Evolutionary conservation across 2,329 filamentous ascomycete genomes (phyloP), one percentile per base, ranked within the genome.

Genomic region (Cordyceps cateniannulata): DNA sequence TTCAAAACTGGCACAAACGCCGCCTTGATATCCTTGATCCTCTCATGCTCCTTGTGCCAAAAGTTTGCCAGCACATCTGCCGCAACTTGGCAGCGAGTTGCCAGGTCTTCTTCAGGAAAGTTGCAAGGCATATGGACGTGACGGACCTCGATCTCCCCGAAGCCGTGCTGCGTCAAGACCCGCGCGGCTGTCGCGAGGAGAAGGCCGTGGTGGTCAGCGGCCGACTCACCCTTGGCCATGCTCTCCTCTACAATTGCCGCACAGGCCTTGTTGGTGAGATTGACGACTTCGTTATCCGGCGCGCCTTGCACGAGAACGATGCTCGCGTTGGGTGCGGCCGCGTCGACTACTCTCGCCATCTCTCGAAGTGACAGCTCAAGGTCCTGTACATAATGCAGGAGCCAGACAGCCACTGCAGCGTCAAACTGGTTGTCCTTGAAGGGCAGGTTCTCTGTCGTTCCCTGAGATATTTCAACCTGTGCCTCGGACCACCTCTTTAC

Each of bases 221-320:
- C 55, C 8, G 55, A 58, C 45, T 49, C 22, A 6, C 55, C 55
- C 9, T 16, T 2, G 9, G 32, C 9, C 20, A 58, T 49, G 14
- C 55, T 48, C 35, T 38, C 35, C 22, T 45, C 48, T 3, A 38
- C 62, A 25, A 55, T 59, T 1, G 22, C 16, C 10, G 45, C 40
- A 27, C 59, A 63, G 16, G 44, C 53, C 10, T 29, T 59, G 29
- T 62, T 63, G 22, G 62, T 55, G 32, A 63, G 44, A 16, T 52
- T 47, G 9, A 59, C 35, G 1, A 56, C 49, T 3, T 63, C 59
- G 42, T 63, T 61, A 47, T 63, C 48, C 9, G 62, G 62, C 1
- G 62, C 55, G 2, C 59, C 62, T 27, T 56, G 42, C 24, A 63
- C 29, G 35, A 63, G 49, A 29, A 63, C 42, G 27, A 63, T 61